These are phyloP conservation scores for Saccharomycopsis fermentans DNA, from an alignment of 805 yeast species.

Conservation along the genomic window DNA sequence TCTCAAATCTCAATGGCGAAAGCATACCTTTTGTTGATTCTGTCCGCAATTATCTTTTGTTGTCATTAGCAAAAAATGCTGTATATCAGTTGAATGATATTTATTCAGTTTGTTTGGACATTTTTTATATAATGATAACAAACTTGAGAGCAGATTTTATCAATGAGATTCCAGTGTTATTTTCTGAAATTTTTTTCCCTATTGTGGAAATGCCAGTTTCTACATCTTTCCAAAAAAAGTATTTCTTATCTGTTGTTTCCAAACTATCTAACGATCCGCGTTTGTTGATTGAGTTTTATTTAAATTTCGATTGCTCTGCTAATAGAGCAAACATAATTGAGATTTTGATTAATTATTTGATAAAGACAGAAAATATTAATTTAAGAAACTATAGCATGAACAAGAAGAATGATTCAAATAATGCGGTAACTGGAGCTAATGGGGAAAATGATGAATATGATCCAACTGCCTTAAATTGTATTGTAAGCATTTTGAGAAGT, in stretches of 20 bases:
- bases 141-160: conserved; percentile 82
- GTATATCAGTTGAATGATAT: conserved; percentile 87
- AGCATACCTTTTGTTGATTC: conserved; percentile 65
- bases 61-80: conserved; percentile 80
- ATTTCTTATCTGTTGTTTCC: conserved; percentile 69
- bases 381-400: conserved; percentile 4
- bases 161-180: conserved; percentile 86
- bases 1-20: conserved; percentile 39
- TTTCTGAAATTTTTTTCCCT: conserved; percentile 89
- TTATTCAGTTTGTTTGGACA: conserved; percentile 83
- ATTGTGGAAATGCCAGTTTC: conserved; percentile 87
- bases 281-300: conserved; percentile 80
- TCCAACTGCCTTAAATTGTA: conserved; percentile 56
- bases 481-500: conserved; percentile 75
- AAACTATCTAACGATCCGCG: conserved; percentile 82
- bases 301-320: conserved; percentile 90
- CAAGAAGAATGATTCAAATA: conserved; percentile 35
- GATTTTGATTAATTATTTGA: conserved; percentile 65
- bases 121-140: conserved; percentile 81
- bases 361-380: conserved; percentile 32
- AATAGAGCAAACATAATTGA: conserved; percentile 80
- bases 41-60: conserved; percentile 72
- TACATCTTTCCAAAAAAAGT: conserved; percentile 86
- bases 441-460: conserved; percentile 25
- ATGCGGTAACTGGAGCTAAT: conserved; percentile 45